Evolutionary conservation across 306 rosid species (phyloP), one percentile per base, ranked within the genome.

Genomic region (Amphicarpaea edgeworthii): DNA sequence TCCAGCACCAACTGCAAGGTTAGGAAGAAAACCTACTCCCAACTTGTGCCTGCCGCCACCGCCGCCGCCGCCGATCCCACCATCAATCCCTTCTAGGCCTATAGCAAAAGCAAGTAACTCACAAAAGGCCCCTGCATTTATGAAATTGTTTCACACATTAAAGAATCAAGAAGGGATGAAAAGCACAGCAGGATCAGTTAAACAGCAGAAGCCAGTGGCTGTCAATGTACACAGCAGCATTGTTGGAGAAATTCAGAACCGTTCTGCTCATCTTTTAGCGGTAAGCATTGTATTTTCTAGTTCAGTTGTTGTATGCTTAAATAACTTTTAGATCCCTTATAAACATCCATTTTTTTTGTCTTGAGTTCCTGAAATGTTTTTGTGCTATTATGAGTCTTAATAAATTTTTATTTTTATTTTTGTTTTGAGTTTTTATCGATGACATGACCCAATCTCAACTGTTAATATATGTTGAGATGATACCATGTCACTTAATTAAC

Each of bases 181-280:
- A 59, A 84, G 65, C 50, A 74, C 83, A 43, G 69, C 77, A 7
- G 79, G 82, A 68, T 69, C 77, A 1, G 79, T 80, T 59, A 87
- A 80, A 77, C 75, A 55, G 50, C 81, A 76, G 54, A 80, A 81
- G 58, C 86, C 87, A 4, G 77, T 77, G 1, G 87, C 81, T 69
- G 55, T 32, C 58, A 86, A 72, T 80, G 96, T 86, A 50, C 97
- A 93, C 41, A 87, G 79, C 70, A 88, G 96, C 91, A 88, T 93
- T 75, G 96, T 93, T 45, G 96, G 96, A 69, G 97, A 93, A 85
- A 88, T 93, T 73, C 92, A 93, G 51, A 93, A 87, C 80, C 97
- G 97, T 77, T 93, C 97, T 4, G 88, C 94, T 2, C 96, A 93
- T 90, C 90, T 93, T 43, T 84, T 93, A 79, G 92, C 96, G 12